Evolutionary conservation across 805 yeast genomes (phyloP).

Genomic region (Nakazawaea anatomiae): DNA sequence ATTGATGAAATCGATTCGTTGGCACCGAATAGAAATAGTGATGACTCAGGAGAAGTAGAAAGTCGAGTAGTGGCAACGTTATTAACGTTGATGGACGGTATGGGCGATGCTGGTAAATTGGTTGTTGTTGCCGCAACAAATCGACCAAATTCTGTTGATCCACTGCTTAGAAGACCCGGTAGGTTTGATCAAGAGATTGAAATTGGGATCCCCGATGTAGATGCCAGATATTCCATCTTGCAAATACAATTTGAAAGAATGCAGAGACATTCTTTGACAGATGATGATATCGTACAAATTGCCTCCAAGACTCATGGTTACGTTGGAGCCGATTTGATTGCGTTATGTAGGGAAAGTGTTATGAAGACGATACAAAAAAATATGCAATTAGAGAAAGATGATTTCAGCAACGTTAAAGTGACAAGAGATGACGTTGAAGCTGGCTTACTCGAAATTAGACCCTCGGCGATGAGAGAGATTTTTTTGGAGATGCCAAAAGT

Average conservation of each 20-base stretch:
- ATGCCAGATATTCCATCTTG: slow-evolving; percentile 71
- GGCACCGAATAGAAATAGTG: slow-evolving; percentile 78
- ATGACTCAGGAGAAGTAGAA: slow-evolving; percentile 88
- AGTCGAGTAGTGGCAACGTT: slow-evolving; percentile 86
- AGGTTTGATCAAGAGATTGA: slow-evolving; percentile 87
- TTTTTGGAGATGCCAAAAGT: slow-evolving; percentile 92
- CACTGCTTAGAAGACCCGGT: slow-evolving; percentile 80
- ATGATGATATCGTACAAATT: slow-evolving; percentile 50
- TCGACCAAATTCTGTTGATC: slow-evolving; percentile 61
- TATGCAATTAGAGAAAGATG: slow-evolving; percentile 22
- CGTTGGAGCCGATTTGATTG: slow-evolving; percentile 93
- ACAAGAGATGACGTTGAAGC: slow-evolving; percentile 52
- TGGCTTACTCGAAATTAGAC: slow-evolving; percentile 77
- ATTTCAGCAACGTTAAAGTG: slow-evolving; percentile 38
- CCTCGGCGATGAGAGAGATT: slow-evolving; percentile 96
- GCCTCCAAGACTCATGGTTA: slow-evolving; percentile 90
- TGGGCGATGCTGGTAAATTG: slow-evolving; percentile 56
- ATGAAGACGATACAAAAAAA: slow-evolving; percentile 74
- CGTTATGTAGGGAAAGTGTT: slow-evolving; percentile 83
- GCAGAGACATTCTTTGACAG: slow-evolving; percentile 44
- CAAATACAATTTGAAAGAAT: slow-evolving; percentile 51
- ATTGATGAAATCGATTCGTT: slow-evolving; percentile 93
- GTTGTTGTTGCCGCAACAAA: slow-evolving; percentile 73
- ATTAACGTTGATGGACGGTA: slow-evolving; percentile 74
- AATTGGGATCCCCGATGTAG: slow-evolving; percentile 86